Evolutionary conservation across 352 stramenopile genomes (phyloP), one percentile per base, ranked within the genome.

Genomic region (Aphanomyces astaci): DNA sequence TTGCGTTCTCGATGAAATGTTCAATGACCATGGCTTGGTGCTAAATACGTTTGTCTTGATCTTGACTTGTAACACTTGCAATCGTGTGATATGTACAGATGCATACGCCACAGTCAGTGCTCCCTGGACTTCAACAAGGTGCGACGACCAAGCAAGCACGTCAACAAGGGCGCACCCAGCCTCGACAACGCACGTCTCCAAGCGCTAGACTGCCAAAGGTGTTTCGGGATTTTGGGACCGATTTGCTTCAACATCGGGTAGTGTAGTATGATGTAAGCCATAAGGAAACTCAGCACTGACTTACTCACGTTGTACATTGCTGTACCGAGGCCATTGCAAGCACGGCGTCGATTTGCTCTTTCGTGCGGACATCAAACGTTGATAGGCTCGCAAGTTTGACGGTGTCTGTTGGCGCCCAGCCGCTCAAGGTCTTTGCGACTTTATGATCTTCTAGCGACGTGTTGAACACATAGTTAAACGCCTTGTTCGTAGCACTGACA

Each of bases 391-490:
- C 40, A 49, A 49, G 40, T 49, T 49, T 49, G 22, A 49, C 40
- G 22, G 15, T 15, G 15, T 49, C 40, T 49, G 40, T n/a, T 1
- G 40, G 40, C 22, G 40, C 17, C 17, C 22, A n/a, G 17, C 40
- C 40, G 40, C 40, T 49, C 22, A n/a, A 49, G 40, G 15, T n/a
- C 22, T 49, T 0, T n/a, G 40, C 40, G 1, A 49, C 40, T 49
- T 49, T 49, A n/a, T 49, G 40, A 49, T 49, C 40, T 49, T 49
- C 40, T n/a, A n/a, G 17, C 22, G 24, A 22, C 15, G 73, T 76
- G 52, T 78, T 79, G 51, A 78, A 75, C 3, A 79, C 62, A 52
- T 78, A 77, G 4, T 53, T 5, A 1, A 73, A 77, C 4, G 51
- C 70, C 32, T 81, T 78, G 56, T 75, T 71, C 27, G 65, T 75